Percentiles rank a stretch among this genome's conserved stretches.
These are phyloP conservation scores for Bryum argenteum DNA, from an alignment of 225 moss, liverwort and hornwort species.

Conservation along the genomic window DNA sequence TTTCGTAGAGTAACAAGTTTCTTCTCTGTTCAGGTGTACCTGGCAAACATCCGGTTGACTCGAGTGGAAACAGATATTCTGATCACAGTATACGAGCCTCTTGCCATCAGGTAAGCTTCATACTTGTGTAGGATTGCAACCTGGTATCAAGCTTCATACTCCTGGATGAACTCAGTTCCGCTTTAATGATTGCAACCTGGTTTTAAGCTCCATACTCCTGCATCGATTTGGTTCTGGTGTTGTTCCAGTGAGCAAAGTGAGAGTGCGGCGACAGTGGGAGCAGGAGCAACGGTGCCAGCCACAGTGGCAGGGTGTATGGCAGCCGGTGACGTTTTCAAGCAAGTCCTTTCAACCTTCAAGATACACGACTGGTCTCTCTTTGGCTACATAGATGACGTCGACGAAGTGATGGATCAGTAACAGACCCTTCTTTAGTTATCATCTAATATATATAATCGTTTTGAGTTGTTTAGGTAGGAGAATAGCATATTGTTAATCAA, in stretches of 20 bases:
- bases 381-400: slow-evolving; percentile 36
- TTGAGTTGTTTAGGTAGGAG: too few relatives aligned
- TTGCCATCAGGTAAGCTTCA: slow-evolving; percentile 60
- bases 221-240: background rate
- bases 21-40: slow-evolving; percentile 51
- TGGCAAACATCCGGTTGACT: slow-evolving; percentile 76
- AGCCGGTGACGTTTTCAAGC: slow-evolving; percentile 52
- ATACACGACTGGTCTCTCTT: slow-evolving; percentile 71
- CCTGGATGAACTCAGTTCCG: too few relatives aligned
- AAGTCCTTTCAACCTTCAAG: slow-evolving; percentile 52
- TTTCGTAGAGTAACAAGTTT: background rate
- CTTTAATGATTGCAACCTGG: too few relatives aligned
- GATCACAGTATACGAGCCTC: slow-evolving; percentile 77
- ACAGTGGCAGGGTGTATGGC: slow-evolving; percentile 42
- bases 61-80: slow-evolving; percentile 81
- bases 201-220: background rate
- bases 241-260: slow-evolving; percentile 60
- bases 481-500: too few relatives aligned
- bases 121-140: background rate
- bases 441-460: too few relatives aligned
- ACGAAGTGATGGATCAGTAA: slow-evolving; percentile 35
- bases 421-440: background rate
- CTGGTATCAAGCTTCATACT: background rate
- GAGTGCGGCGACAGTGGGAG: slow-evolving; percentile 50
- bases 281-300: slow-evolving; percentile 47